These are phyloP conservation scores for Staphylotrichum longicolle DNA, from an alignment of 495 filamentous ascomycete species.

Conservation along the genomic window DNA sequence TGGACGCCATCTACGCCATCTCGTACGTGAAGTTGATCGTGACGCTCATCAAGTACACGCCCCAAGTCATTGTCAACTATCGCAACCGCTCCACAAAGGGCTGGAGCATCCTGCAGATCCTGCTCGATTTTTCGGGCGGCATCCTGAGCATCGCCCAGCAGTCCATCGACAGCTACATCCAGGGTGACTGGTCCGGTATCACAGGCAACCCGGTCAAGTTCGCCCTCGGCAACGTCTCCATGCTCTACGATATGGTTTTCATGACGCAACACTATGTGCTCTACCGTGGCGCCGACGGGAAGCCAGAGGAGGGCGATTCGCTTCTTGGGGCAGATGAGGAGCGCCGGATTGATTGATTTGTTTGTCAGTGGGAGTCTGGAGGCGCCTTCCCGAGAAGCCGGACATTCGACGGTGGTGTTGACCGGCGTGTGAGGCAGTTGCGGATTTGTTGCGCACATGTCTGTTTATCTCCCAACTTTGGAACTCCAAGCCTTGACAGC, in stretches of 20 bases:
- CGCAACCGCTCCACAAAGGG: constrained; percentile 77
- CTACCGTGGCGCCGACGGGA: constrained; percentile 49
- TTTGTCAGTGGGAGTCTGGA: neutral
- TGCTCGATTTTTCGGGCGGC: constrained; percentile 81
- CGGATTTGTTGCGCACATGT: neutral
- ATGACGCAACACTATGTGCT: constrained; percentile 83
- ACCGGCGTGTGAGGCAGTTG: neutral
- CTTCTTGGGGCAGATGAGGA: constrained; percentile 39
- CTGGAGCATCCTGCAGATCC: constrained; percentile 81
- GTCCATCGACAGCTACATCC: constrained; percentile 76
- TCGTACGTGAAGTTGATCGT: constrained; percentile 87
- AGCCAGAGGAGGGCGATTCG: constrained; percentile 37
- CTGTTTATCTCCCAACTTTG: too few relatives aligned
- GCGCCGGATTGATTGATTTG: constrained; percentile 34
- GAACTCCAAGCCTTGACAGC: too few relatives aligned
- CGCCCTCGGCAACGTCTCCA: constrained; percentile 73
- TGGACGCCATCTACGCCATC: constrained; percentile 65
- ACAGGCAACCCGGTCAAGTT: constrained; percentile 92
- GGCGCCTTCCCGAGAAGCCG: neutral
- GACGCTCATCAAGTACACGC: constrained; percentile 87
- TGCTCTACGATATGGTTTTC: constrained; percentile 85
- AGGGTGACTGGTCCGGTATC: constrained; percentile 84
- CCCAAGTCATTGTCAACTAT: constrained; percentile 81
- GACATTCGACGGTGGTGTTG: neutral
- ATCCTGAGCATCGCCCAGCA: constrained; percentile 80